Evolutionary conservation across 2,329 filamentous ascomycete genomes (phyloP).

Genomic region (Talaromyces sp.): DNA sequence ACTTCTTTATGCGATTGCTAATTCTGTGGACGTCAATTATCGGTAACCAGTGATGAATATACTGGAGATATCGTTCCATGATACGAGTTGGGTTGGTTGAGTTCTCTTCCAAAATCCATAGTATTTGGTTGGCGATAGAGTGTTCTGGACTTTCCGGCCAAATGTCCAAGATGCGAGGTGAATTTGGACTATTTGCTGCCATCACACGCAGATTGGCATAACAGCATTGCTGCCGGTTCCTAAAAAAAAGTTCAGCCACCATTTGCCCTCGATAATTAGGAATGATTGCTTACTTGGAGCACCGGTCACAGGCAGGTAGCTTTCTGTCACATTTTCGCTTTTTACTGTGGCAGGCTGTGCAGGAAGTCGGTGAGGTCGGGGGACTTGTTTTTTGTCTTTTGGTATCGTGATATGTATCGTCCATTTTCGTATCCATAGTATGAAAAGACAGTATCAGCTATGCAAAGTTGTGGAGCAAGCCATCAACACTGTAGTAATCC

Average conservation of each 20-base stretch:
- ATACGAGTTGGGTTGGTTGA: background rate
- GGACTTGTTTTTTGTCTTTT: background rate
- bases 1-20: background rate
- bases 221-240: background rate
- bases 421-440: background rate
- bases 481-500: background rate
- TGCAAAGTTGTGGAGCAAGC: background rate
- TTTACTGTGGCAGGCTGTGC: slow-evolving; percentile 11
- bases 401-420: background rate
- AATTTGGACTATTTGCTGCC: background rate
- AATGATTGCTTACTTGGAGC: slow-evolving; percentile 1
- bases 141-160: background rate
- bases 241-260: too few relatives aligned
- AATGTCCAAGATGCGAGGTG: background rate
- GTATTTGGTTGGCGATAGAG: background rate
- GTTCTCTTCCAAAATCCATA: background rate
- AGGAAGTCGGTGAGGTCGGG: background rate
- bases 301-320: slow-evolving; percentile 10
- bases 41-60: slow-evolving; percentile 12
- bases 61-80: background rate
- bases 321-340: slow-evolving; percentile 19
- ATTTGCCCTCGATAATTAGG: too few relatives aligned
- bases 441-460: background rate
- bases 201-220: background rate
- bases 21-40: background rate